Conservation (phyloP, 139 green algal genomes). For the Eudorina sp. region DNA sequence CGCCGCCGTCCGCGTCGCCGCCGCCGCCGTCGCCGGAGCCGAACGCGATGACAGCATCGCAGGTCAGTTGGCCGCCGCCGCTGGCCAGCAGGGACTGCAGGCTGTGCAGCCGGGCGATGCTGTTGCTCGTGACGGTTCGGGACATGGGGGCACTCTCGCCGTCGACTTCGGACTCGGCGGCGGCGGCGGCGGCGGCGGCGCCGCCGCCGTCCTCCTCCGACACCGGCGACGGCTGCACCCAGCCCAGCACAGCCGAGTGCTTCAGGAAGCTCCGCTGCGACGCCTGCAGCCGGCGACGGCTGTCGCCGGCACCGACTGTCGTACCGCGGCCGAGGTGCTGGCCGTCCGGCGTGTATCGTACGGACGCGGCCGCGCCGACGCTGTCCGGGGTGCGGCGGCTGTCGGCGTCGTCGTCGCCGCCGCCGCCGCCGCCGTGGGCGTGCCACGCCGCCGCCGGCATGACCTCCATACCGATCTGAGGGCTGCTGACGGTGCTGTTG, state of each 20-base stretch:
- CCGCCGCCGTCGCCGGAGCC: neutral
- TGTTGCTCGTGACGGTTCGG: neutral
- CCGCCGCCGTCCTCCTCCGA: neutral
- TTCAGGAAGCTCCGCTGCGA: slow-evolving; percentile 30
- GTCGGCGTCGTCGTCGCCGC: neutral
- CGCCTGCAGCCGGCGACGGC: slow-evolving; percentile 1
- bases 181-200: neutral
- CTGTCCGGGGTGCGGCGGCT: neutral
- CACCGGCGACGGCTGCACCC: neutral
- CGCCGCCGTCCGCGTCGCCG: neutral
- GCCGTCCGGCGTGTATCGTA: neutral
- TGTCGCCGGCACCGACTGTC: neutral
- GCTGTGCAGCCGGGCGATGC: neutral
- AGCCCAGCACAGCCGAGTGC: slow-evolving; percentile 38
- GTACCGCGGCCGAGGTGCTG: neutral
- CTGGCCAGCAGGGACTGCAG: slow-evolving; percentile 11
- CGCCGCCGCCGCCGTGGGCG: neutral
- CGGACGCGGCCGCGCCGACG: neutral
- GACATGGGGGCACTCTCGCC: neutral
- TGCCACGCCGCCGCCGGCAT: neutral
- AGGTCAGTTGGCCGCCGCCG: slow-evolving; percentile 15
- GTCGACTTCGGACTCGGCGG: neutral
- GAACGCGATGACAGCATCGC: slow-evolving; percentile 38
- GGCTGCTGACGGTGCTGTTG: neutral
- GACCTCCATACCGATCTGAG: neutral